A percentile compares a stretch with the other conserved stretches of the same genome.
Evolutionary conservation across 805 yeast genomes (phyloP).

Genomic region (Blastobotrys robertii): DNA sequence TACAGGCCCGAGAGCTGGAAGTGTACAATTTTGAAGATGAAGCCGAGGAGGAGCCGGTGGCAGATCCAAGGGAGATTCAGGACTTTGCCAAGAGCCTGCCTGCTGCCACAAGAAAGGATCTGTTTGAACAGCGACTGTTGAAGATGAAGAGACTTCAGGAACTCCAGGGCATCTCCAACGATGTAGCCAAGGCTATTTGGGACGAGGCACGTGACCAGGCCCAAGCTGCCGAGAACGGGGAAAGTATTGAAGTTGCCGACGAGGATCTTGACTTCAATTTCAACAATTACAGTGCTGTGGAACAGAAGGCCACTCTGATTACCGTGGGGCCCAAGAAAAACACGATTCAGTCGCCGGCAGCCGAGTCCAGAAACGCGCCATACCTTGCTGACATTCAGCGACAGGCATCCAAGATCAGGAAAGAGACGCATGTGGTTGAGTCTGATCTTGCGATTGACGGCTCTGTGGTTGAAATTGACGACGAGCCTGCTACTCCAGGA

Average conservation of each 20-base stretch:
- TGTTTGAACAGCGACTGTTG: constrained; percentile 49
- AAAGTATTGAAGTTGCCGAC: background rate
- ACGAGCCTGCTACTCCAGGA: background rate
- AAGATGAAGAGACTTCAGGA: constrained; percentile 61
- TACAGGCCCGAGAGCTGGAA: constrained; percentile 78
- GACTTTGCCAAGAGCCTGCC: constrained; percentile 28
- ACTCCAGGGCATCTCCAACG: constrained; percentile 57
- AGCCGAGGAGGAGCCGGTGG: constrained; percentile 48
- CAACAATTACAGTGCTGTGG: background rate
- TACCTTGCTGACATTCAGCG: constrained; percentile 9
- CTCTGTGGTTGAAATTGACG: background rate
- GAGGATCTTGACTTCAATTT: background rate
- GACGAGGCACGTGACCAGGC: constrained; percentile 1
- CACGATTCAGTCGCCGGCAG: background rate
- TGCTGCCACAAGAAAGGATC: constrained; percentile 16
- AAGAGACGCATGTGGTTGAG: background rate
- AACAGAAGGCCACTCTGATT: constrained; percentile 13
- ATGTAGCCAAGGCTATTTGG: constrained; percentile 38
- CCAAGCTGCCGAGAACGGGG: constrained; percentile 3
- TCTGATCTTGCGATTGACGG: background rate
- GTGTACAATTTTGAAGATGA: constrained; percentile 74
- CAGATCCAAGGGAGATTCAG: constrained; percentile 31
- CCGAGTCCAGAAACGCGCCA: constrained; percentile 1
- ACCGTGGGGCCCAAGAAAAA: constrained; percentile 11
- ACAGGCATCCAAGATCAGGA: background rate